Conservation (phyloP, 352 stramenopile species). For the Globisporangium rhizosaccharum region DNA sequence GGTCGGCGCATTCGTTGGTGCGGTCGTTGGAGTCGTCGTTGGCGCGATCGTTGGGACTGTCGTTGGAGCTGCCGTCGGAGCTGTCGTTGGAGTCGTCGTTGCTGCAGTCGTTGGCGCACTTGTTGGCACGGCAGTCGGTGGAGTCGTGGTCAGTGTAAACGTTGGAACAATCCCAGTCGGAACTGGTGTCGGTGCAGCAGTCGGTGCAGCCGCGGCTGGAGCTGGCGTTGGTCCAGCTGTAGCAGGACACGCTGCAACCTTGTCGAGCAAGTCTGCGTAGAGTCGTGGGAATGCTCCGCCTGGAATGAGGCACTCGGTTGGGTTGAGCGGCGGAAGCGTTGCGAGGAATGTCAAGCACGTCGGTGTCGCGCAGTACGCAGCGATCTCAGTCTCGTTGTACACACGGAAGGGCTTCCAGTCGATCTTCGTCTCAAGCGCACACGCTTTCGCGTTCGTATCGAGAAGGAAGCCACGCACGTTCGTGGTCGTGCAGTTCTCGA, state of each 20-base stretch:
- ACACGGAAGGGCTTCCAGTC: slow-evolving; percentile 1
- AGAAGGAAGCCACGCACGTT: neutral
- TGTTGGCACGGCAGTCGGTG: no score
- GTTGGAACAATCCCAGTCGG: no score
- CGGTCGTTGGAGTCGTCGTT: no score
- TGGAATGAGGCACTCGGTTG: slow-evolving; percentile 3
- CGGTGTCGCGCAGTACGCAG: neutral
- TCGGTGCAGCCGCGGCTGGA: neutral
- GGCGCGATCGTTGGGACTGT: no score
- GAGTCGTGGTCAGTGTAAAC: no score
- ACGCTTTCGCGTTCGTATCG: slow-evolving; percentile 1
- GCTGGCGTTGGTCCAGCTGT: neutral
- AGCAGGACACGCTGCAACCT: neutral
- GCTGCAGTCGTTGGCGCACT: no score
- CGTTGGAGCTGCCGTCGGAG: no score
- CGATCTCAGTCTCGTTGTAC: slow-evolving; percentile 6
- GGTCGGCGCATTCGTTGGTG: no score
- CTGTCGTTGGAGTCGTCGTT: no score
- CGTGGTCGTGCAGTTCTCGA: neutral
- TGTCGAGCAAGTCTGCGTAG: neutral
- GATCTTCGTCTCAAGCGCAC: neutral
- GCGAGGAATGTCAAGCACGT: slow-evolving; percentile 5
- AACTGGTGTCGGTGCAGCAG: neutral
- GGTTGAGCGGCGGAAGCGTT: slow-evolving; percentile 5
- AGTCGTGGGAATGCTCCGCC: neutral